A percentile compares a stretch with the other conserved stretches of the same genome.
phyloP scores from a whole-genome alignment of 805 yeast species.

The Myxozyma melibiosi region DNA sequence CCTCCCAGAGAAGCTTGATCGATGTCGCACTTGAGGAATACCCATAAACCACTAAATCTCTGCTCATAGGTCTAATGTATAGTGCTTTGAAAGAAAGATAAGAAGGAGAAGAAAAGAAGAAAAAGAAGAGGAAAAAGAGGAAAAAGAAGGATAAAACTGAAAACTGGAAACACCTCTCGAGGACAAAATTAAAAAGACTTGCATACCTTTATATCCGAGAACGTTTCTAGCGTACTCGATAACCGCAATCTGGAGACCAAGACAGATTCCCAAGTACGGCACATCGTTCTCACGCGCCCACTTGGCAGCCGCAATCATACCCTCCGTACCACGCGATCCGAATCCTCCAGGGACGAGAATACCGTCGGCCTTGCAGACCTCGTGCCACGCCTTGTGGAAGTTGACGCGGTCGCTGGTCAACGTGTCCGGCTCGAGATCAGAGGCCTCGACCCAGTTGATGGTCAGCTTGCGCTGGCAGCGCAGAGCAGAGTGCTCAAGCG shows the following conservation, averaged over 20 bases:
- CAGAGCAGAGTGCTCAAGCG: constrained; percentile 95
- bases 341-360: constrained; percentile 98
- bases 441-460: constrained; percentile 95
- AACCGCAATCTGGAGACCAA: constrained; percentile 96
- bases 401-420: constrained; percentile 61
- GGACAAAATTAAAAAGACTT: neutral
- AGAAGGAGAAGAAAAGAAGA: neutral
- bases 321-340: constrained; percentile 96
- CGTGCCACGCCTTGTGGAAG: constrained; percentile 95
- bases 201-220: constrained; percentile 67
- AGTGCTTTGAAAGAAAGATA: constrained; percentile 15
- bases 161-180: neutral
- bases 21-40: constrained; percentile 33
- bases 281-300: constrained; percentile 96
- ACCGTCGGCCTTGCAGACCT: constrained; percentile 91
- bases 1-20: constrained; percentile 1
- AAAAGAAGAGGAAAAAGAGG: neutral
- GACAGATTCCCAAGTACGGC: constrained; percentile 95
- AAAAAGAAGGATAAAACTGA: neutral
- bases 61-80: constrained; percentile 26
- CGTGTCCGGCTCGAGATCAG: constrained; percentile 75
- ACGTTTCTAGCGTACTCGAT: constrained; percentile 88
- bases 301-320: constrained; percentile 94
- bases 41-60: constrained; percentile 17
- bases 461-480: constrained; percentile 79